Evolutionary conservation across 441 rosid genomes (phyloP).

Genomic region (Erodium texanum): DNA sequence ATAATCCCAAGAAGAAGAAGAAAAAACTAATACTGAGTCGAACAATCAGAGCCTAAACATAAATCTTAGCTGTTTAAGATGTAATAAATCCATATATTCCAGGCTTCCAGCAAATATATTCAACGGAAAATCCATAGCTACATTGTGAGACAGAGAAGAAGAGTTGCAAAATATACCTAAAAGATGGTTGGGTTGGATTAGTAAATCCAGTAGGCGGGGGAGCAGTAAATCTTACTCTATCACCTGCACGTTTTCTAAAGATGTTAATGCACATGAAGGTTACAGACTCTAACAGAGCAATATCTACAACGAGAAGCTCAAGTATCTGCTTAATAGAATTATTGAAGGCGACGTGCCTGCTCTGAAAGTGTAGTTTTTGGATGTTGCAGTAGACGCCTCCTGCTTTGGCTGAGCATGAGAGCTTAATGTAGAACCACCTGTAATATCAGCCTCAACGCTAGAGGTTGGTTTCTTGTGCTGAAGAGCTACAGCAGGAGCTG

Average conservation of each 20-base stretch:
- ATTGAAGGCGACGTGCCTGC: constrained; percentile 41
- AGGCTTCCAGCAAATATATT: background rate
- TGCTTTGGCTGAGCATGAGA: constrained; percentile 77
- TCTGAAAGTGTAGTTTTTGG: constrained; percentile 71
- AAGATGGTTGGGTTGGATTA: constrained; percentile 36
- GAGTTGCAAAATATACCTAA: constrained; percentile 30
- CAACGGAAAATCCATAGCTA: background rate
- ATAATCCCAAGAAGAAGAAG: background rate
- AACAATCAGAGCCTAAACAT: background rate
- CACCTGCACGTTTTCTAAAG: constrained; percentile 47
- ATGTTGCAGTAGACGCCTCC: constrained; percentile 89
- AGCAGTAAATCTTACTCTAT: constrained; percentile 75
- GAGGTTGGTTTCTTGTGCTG: constrained; percentile 81
- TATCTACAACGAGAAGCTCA: too few relatives aligned
- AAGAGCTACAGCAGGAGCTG: constrained; percentile 43
- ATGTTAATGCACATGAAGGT: constrained; percentile 17
- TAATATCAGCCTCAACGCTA: constrained; percentile 90
- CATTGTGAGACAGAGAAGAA: background rate
- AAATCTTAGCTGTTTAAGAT: background rate
- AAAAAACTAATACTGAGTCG: background rate
- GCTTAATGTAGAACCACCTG: constrained; percentile 71
- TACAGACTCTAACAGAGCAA: background rate
- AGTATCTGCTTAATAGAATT: too few relatives aligned
- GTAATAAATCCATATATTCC: background rate
- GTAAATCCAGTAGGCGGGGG: constrained; percentile 41